Evolutionary conservation across 2,329 filamentous ascomycete genomes (phyloP).

Genomic region (Phialophora macrospora): DNA sequence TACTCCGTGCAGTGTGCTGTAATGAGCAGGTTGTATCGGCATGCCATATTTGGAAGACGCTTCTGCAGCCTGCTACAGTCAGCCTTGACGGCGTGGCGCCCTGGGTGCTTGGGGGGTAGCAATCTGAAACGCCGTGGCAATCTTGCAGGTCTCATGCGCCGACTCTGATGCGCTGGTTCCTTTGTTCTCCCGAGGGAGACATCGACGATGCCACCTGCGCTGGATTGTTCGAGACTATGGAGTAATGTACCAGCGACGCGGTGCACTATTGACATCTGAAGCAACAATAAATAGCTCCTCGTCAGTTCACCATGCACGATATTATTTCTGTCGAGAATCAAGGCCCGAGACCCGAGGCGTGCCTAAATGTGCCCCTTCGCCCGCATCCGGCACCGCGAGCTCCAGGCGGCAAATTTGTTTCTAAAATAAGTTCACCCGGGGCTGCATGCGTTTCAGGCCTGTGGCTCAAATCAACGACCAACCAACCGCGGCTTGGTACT

Average conservation of each 20-base stretch:
- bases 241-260: background rate
- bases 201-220: background rate
- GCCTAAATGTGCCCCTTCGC: background rate
- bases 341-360: background rate
- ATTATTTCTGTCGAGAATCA: background rate
- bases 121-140: slow-evolving; percentile 34
- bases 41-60: slow-evolving; percentile 6
- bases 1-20: background rate
- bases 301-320: background rate
- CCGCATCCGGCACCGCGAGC: slow-evolving; percentile 2
- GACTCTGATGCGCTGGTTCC: slow-evolving; percentile 3
- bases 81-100: slow-evolving; percentile 12
- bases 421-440: background rate
- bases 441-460: slow-evolving; percentile 25
- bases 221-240: slow-evolving; percentile 3
- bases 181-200: slow-evolving; percentile 1
- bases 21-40: slow-evolving; percentile 1
- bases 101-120: slow-evolving; percentile 19
- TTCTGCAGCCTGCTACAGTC: slow-evolving; percentile 7
- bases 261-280: slow-evolving; percentile 12
- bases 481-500: slow-evolving; percentile 22
- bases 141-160: slow-evolving; percentile 23
- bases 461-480: slow-evolving; percentile 7
- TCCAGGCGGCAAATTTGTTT: slow-evolving; percentile 3
- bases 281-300: slow-evolving; percentile 7